Conservation (phyloP, 176 grass and related monocot species). For the Saccharum spontaneum region DNA sequence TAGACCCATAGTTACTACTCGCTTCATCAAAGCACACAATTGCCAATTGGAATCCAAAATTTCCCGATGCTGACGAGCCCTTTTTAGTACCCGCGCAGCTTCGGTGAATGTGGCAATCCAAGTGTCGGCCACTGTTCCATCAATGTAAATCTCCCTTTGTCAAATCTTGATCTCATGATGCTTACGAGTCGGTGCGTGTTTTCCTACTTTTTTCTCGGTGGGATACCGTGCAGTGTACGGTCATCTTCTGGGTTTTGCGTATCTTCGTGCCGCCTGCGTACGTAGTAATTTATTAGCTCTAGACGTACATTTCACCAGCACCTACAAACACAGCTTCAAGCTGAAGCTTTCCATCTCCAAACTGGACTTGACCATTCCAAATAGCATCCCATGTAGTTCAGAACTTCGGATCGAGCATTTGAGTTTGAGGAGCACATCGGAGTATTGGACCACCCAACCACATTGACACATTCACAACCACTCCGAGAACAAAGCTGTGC, state of each 20-base stretch:
- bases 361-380: not conserved
- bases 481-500: not conserved
- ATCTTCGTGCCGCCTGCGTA: not conserved
- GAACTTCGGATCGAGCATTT: not conserved
- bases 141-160: not conserved
- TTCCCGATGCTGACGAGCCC: not conserved
- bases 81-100: not conserved
- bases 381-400: not conserved
- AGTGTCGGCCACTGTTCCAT: slow-evolving; percentile 1
- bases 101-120: not conserved
- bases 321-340: not conserved
- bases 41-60: too few species aligned
- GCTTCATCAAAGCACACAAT: too few species aligned
- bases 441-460: not conserved
- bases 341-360: not conserved
- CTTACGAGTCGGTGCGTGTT: not conserved
- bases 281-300: not conserved
- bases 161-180: not conserved
- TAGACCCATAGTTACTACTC: too few species aligned
- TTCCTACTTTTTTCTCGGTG: not conserved
- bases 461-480: not conserved
- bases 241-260: not conserved
- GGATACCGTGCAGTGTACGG: not conserved
- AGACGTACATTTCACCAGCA: not conserved
- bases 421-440: not conserved